Base-by-base conservation (phyloP, 2,329 filamentous ascomycete genomes). In the Colletotrichum australisinense region DNA sequence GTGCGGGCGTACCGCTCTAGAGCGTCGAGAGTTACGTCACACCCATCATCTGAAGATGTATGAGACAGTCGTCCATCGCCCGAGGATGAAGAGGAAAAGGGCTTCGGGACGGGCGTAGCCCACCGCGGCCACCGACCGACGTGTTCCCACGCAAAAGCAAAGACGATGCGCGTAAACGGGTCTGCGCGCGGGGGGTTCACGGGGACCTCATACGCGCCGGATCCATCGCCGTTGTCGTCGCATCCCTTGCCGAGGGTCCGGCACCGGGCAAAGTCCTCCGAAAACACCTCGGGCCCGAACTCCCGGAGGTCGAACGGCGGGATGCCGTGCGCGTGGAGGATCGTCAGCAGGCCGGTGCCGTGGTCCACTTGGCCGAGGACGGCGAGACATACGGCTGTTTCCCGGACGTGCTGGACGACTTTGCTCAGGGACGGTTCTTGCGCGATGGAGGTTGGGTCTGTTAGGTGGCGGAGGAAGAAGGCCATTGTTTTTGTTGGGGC, bases 401-500 rank as follows among this genome's bases (percentile, higher is more conserved):
- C 46, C 8, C 69, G 42, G 28, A 63, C 56, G 11, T 32, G 69
- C 19, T 42, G 24, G 1, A 62, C n/a, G 5, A 68, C 46, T 26
- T 26, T 55, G 49, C 63, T 24, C 8, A 46, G 63, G 5, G 56
- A 60, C 16, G 22, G 42, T 11, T 72, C 53, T 22, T 70, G 24
- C 2, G 56, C 55, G 42, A 67, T 71, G 4, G 28, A 28, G 22
- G 55, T 46, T 24, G 63, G 32, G 30, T 67, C 42, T 11, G 26
- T 56, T 16, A 71, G 55, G 63, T 71, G 35, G 8, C 55, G 63
- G 26, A 24, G 58, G 53, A 70, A 70, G 62, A 58, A 67, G 62
- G 49, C 32, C n/a, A 66, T 67, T 8, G 38, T 42, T 16, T 35
- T 35, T 28, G 38, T 19, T 42, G 38, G 5, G 3, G 38, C 38